Conservation (phyloP, 2,329 filamentous ascomycete species). For the Mollisiaceae sp. region DNA sequence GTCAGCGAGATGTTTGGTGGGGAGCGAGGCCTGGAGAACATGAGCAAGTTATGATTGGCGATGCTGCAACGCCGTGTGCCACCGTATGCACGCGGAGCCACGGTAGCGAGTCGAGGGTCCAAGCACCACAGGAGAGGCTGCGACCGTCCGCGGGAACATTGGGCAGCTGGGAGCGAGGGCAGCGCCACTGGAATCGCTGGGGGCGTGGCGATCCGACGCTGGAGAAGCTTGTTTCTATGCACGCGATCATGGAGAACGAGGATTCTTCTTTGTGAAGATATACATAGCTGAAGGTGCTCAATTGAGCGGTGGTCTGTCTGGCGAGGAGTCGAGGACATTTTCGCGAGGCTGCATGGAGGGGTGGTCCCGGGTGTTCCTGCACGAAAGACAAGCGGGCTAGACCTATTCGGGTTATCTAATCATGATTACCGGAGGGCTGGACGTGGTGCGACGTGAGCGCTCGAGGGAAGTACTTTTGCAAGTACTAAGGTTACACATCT, state of each 20-base stretch:
- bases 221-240: background rate
- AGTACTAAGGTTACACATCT: too few species aligned
- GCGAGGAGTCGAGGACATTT: too few species aligned
- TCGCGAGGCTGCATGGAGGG: conserved; percentile 2
- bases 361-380: background rate
- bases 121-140: background rate
- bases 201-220: background rate
- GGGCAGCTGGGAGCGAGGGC: background rate
- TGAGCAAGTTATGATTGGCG: conserved; percentile 24
- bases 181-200: conserved; percentile 1
- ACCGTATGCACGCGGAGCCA: background rate
- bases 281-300: background rate
- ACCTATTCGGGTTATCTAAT: conserved; percentile 4
- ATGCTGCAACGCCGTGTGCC: background rate
- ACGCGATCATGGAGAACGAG: too few species aligned
- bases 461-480: background rate
- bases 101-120: conserved; percentile 3
- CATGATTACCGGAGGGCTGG: background rate
- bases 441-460: too few species aligned
- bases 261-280: background rate
- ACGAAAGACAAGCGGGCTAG: background rate
- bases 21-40: background rate
- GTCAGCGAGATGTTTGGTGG: conserved; percentile 10
- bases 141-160: too few species aligned
- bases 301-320: background rate